Evolutionary conservation across 2,329 filamentous ascomycete genomes (phyloP), one percentile per base, ranked within the genome.

Genomic region (Colletotrichum filicis): DNA sequence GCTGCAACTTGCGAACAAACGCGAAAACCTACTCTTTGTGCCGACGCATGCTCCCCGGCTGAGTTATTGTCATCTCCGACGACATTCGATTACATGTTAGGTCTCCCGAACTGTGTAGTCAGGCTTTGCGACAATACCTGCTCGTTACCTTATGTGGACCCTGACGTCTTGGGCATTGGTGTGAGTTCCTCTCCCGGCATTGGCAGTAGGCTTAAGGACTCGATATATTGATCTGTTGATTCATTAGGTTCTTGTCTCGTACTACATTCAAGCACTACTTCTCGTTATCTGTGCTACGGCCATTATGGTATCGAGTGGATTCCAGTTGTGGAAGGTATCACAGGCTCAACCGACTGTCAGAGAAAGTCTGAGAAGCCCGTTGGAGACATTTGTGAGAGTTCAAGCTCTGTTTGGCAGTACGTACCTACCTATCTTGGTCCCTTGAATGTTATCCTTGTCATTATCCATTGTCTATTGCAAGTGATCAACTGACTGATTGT

Each of bases 341-440:
- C 5, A 22, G 22, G 22, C n/a, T 11, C 22, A 55, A 12, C 9
- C 5, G 12, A 14, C 52, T 2, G 9, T 26, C 22, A 55, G 24
- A 22, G 5, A 28, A 6, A 24, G 52, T 24, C 4, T 26, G 52
- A 24, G 52, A 26, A 26, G 14, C 12, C 35, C 52, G 7, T 55
- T 22, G 5, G 22, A 55, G 22, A 55, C 24, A 32, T 30, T 30
- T 9, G 12, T 37, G 35, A 37, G 61, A 16, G 61, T 63, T 4
- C 61, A 63, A 26, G 52, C 61, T 4, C 28, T 63, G 6, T 63
- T 63, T 26, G 61, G 61, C 5, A 63, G 61, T 63, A 24, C 22
- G 61, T 63, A 3, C 57, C 12, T 32, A 32, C 30, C 3, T 11
- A 32, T 1, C 30, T 32, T 32, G 30, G 9, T 32, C 30, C 30